Percentiles rank a stretch among this genome's conserved stretches.
Evolutionary conservation across 2,329 filamentous ascomycete genomes (phyloP).

Genomic region (Tothia fuscella): DNA sequence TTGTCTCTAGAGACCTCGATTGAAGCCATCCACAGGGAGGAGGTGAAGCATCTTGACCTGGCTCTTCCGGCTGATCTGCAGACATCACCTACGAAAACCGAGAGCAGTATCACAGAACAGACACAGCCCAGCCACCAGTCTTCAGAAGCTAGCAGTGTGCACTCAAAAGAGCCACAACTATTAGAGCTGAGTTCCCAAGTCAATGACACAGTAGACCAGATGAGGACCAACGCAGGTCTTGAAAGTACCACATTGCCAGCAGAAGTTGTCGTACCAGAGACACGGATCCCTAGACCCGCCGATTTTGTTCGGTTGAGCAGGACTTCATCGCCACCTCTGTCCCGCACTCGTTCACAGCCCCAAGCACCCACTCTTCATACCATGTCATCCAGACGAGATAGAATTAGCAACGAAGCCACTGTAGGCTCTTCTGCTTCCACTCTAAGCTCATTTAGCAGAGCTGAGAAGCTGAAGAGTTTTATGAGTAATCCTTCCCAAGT

Average conservation of each 20-base stretch:
- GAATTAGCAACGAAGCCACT: not conserved
- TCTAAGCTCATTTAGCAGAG: constrained; percentile 1
- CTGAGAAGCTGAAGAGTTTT: constrained; percentile 6
- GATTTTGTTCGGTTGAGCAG: not conserved
- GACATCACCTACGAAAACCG: constrained; percentile 4
- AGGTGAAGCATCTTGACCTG: constrained; percentile 50
- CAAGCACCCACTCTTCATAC: not conserved
- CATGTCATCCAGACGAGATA: not conserved
- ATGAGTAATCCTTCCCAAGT: constrained; percentile 7
- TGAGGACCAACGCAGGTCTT: constrained; percentile 4
- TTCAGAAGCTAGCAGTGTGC: not conserved
- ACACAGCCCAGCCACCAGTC: not conserved
- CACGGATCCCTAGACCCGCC: constrained; percentile 7
- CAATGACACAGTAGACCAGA: constrained; percentile 8
- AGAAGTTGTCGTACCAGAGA: not conserved
- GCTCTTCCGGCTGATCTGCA: constrained; percentile 22
- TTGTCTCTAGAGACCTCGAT: constrained; percentile 7
- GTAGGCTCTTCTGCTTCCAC: constrained; percentile 2
- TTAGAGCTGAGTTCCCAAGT: constrained; percentile 7
- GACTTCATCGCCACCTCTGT: not conserved
- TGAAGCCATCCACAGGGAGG: constrained; percentile 28
- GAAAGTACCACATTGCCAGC: not conserved
- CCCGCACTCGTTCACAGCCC: constrained; percentile 7
- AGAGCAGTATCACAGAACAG: not conserved
- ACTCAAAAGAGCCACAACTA: not conserved